Base-by-base conservation (phyloP, 768 basidiomycete species). In the Lyophyllum atratum region DNA sequence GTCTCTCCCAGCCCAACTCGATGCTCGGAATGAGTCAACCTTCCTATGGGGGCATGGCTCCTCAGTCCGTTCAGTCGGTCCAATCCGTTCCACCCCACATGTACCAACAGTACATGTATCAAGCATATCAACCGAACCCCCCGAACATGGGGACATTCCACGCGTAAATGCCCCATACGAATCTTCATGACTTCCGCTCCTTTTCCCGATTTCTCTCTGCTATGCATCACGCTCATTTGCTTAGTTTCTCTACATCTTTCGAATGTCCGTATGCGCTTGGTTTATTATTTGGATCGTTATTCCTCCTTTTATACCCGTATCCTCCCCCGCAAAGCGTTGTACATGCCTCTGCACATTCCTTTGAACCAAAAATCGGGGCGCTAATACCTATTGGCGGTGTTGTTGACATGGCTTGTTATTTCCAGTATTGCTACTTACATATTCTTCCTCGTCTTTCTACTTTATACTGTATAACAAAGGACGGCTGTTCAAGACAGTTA, bases 41-140 rank as follows among this genome's bases (percentile, higher is more conserved):
- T n/a, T 68, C 86, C 40, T 92, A 89, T 70, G 80, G 77, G 59
- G 80, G 77, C 52, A 79, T 86, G 75, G 68, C 80, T 21, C 78
- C 85, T 26, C 78, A 85, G 25, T 78, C 85, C 22, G 26, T 39
- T 8, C 60, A 62, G 45, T 19, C 57, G 29, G 52, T 62, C 60
- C 81, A 84, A 57, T 74, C 84, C 45, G 80, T 87, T 10, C 81
- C 86, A 56, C 78, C 82, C 59, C 87, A 90, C 66, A 71, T 88
- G 60, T 92, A 92, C 69, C 85, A 89, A 72, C 81, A 85, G 56
- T 92, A 92, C 77, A 86, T 92, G 89, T 91, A 91, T 68, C 87
- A 87, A 73, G 78, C 89, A 69, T 92, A 92, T 73, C 89, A 89
- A 70, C 87, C 89, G 73, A 86, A 82, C 62, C 83, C 86, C 21